Conservation (phyloP, 495 filamentous ascomycete species). For the Penicillium waksmanii region DNA sequence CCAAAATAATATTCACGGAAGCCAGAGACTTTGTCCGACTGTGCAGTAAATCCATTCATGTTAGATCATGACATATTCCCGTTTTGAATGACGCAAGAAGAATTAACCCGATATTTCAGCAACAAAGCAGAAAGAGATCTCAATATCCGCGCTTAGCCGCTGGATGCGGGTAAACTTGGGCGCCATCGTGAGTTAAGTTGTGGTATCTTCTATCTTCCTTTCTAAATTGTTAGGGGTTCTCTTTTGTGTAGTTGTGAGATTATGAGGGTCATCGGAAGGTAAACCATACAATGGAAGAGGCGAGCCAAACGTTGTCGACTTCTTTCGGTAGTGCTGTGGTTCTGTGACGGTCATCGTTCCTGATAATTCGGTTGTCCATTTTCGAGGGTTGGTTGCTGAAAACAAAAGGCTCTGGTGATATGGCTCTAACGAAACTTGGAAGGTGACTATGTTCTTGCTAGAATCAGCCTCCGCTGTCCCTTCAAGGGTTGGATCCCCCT, state of each 20-base stretch:
- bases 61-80: background rate
- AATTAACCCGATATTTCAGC: conserved; percentile 43
- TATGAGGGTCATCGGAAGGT: background rate
- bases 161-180: conserved; percentile 26
- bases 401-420: no score
- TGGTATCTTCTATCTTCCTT: no score
- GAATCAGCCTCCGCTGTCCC: no score
- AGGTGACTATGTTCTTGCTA: no score
- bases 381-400: no score
- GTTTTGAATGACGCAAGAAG: background rate
- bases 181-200: background rate
- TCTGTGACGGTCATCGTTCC: no score
- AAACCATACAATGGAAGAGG: background rate
- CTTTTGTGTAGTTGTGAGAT: background rate
- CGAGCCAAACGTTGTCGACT: background rate
- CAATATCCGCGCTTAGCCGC: conserved; percentile 40
- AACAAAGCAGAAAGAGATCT: conserved; percentile 42
- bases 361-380: no score
- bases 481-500: no score
- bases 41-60: background rate
- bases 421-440: no score
- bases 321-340: background rate
- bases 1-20: conserved; percentile 43
- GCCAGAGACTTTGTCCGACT: conserved; percentile 55
- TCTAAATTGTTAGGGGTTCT: no score